These are phyloP conservation scores for Acanthamoeba royreba DNA, from an alignment of 208 protist species.

Conservation along the genomic window DNA sequence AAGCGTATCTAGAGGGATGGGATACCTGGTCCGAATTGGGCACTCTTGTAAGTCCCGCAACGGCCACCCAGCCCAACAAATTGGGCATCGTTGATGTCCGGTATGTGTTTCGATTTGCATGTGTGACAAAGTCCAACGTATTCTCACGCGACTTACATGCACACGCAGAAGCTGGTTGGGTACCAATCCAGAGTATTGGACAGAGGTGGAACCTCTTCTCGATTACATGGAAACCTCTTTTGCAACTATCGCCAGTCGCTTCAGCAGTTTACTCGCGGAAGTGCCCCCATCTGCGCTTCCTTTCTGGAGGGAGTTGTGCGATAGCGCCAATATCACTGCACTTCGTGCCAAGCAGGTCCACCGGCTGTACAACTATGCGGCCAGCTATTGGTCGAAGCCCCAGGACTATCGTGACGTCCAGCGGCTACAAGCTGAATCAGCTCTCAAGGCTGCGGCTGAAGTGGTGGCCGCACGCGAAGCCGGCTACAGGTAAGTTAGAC, in stretches of 20 bases:
- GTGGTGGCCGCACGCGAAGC: background rate
- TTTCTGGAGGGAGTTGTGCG: background rate
- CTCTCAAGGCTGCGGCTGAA: background rate
- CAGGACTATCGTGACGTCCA: background rate
- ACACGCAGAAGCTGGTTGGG: background rate
- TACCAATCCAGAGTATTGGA: background rate
- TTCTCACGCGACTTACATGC: background rate
- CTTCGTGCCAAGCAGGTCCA: slow-evolving; percentile 12
- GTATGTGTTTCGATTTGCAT: background rate
- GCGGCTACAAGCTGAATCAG: background rate
- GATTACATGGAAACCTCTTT: slow-evolving; percentile 17
- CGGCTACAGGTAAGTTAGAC: background rate
- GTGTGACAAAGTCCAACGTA: background rate
- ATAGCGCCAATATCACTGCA: background rate
- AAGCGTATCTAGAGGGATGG: slow-evolving; percentile 54
- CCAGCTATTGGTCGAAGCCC: background rate
- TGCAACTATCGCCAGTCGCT: background rate
- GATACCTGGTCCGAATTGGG: slow-evolving; percentile 45
- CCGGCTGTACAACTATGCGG: slow-evolving; percentile 37
- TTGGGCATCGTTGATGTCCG: background rate
- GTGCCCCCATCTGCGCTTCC: background rate
- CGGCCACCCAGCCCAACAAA: background rate
- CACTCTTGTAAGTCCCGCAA: background rate
- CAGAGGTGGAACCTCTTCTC: slow-evolving; percentile 2
- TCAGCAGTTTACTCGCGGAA: background rate